Base-by-base conservation (phyloP, 148 eudicot genomes). In the Rhododendron griersonianum region DNA sequence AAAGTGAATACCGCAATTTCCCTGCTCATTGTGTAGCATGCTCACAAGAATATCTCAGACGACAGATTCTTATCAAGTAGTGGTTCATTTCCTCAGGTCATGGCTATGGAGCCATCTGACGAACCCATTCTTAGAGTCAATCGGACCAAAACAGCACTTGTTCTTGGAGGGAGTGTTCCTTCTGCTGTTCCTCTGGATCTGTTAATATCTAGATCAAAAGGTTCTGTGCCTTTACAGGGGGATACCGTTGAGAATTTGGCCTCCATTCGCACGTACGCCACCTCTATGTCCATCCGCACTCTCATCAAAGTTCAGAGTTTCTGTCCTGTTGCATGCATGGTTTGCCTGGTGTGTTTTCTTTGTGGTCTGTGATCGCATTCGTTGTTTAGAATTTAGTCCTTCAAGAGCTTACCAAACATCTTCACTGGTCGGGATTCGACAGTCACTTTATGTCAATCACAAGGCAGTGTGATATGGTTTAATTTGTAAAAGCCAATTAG, bases 101-200 rank as follows among this genome's bases (percentile, higher is more conserved):
- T 92, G 83, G 95, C 94, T 71, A 91, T 95, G 92, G 98, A 96
- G 92, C 99, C 98, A 81, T 90, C 94, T 37, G 94, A 92, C 33
- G 94, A 94, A 88, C 87, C 85, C 73, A 84, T 92, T 86, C 93
- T 95, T 81, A 93, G 93, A 91, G 94, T 95, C 83, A 92, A 94
- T 86, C 85, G 89, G 47, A 85, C 87, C 55, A 92, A 93, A 90
- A 96, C 99, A 71, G 99, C 99, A 81, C 96, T 96, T 45, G 98
- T 96, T 86, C 98, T 96, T 87, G 99, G 98, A 59, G 98, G 98
- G 85, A 93, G 90, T 89, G 92, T 89, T 86, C 88, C 98, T 83
- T 91, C 98, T 90, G 92, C 96, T 87, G 76, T 96, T 87, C 99
- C 98, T 71, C 98, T 98, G 18, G 92, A 94, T 86, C 65, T 91